These are phyloP conservation scores for Lepraria neglecta DNA, from an alignment of 495 filamentous ascomycete genomes.

Conservation along the genomic window DNA sequence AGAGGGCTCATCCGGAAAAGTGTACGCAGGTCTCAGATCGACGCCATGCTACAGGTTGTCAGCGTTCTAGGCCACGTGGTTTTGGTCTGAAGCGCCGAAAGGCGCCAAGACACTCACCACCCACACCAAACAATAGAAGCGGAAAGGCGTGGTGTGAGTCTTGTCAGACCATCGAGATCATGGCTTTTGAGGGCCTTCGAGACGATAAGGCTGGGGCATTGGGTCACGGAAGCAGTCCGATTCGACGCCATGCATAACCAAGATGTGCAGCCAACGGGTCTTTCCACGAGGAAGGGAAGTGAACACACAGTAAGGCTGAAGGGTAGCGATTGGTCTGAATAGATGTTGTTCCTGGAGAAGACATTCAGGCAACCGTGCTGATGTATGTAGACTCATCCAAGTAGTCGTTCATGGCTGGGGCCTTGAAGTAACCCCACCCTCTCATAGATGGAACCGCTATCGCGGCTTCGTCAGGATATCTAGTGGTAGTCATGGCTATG, in stretches of 20 bases:
- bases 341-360: neutral
- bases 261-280: neutral
- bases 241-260: neutral
- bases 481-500: neutral
- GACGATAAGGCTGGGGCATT: conserved; percentile 11
- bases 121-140: neutral
- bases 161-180: neutral
- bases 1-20: too few species aligned
- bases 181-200: neutral
- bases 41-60: neutral
- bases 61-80: neutral
- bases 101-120: neutral
- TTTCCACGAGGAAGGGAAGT: neutral
- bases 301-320: neutral
- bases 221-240: neutral
- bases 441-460: neutral
- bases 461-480: neutral
- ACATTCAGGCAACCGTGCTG: neutral
- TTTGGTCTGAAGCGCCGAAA: neutral
- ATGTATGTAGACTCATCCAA: neutral
- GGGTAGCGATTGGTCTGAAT: neutral
- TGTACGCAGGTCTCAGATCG: neutral
- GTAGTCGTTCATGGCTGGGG: neutral
- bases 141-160: neutral
- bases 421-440: neutral